phyloP scores from a whole-genome alignment of 768 basidiomycete genomes.

The Cystobasidium onofrii region DNA sequence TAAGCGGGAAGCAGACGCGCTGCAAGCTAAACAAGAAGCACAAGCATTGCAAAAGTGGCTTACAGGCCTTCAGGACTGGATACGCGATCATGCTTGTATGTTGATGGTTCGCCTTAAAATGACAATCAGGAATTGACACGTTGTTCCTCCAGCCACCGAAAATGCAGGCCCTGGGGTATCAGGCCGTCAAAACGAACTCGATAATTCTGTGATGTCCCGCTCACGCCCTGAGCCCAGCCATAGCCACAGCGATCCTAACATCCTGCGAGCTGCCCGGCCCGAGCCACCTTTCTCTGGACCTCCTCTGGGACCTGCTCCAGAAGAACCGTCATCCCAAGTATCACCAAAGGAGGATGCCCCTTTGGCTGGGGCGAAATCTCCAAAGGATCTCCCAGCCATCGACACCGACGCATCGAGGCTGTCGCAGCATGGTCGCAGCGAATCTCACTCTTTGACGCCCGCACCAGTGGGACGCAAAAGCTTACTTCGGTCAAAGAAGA shows the following conservation, averaged over 20 bases:
- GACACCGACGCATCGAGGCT: background rate
- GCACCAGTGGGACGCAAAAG: background rate
- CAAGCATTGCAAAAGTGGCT: slow-evolving; percentile 67
- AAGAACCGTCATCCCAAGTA: background rate
- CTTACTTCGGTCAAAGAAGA: slow-evolving; percentile 57
- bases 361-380: background rate
- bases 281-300: background rate
- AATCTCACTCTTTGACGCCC: slow-evolving; percentile 21
- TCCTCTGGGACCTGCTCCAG: background rate
- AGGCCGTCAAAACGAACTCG: background rate
- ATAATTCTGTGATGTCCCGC: background rate
- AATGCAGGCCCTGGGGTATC: background rate
- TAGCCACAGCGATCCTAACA: background rate
- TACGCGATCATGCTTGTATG: slow-evolving; percentile 50
- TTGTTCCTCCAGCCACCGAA: background rate
- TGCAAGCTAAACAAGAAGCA: slow-evolving; percentile 45
- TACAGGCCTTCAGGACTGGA: slow-evolving; percentile 63
- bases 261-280: background rate
- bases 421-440: slow-evolving; percentile 22
- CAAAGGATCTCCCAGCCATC: background rate
- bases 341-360: background rate
- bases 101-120: background rate
- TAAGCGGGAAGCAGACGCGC: background rate
- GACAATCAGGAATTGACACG: background rate
- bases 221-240: background rate